These are phyloP conservation scores for Myriosclerotinia scirpicola DNA, from an alignment of 2,329 filamentous ascomycete species.

Conservation along the genomic window DNA sequence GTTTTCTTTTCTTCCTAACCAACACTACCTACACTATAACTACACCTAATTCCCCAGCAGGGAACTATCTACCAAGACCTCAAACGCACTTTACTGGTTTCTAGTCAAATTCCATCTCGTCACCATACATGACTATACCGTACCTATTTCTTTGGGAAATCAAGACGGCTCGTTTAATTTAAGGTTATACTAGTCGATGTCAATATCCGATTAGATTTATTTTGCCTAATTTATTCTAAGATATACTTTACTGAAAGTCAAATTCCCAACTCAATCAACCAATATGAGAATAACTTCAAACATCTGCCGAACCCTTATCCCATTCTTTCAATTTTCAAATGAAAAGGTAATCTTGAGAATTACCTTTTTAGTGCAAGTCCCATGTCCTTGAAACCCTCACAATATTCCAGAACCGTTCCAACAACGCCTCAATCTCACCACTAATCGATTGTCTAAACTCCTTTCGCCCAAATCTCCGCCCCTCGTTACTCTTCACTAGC, in stretches of 20 bases:
- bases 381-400: background rate
- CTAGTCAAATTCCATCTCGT: background rate
- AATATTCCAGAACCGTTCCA: slow-evolving; percentile 9
- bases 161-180: too few species aligned
- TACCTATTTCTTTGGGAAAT: too few species aligned
- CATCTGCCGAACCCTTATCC: too few species aligned
- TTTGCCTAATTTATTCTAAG: too few species aligned
- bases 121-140: background rate
- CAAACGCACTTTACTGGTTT: slow-evolving; percentile 1
- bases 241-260: too few species aligned
- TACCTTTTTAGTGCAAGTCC: background rate
- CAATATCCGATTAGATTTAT: too few species aligned
- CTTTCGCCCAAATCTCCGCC: slow-evolving; percentile 1
- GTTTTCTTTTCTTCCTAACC: background rate
- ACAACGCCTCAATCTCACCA: slow-evolving; percentile 1
- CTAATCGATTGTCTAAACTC: slow-evolving; percentile 10
- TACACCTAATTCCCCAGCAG: background rate
- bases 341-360: background rate
- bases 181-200: too few species aligned
- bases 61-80: background rate
- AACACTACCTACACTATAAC: background rate
- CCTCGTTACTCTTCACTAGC: background rate
- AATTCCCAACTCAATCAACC: too few species aligned
- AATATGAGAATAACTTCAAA: too few species aligned
- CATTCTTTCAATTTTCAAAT: too few species aligned